Conservation (phyloP, 2,329 filamentous ascomycete species). For the Aspergillus sojae region DNA sequence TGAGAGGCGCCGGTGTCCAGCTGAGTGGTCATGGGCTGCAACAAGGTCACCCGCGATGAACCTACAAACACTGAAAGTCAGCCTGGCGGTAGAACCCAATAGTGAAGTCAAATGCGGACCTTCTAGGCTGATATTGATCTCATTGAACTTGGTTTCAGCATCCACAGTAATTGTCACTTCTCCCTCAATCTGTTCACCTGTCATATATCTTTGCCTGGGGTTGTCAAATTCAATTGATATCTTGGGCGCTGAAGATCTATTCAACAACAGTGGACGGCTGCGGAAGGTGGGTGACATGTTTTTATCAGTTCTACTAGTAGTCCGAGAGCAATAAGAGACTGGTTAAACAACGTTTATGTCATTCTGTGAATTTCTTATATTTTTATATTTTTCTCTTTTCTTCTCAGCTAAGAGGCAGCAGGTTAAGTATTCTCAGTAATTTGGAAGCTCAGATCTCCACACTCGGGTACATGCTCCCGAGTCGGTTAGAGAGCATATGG, state of each 20-base stretch:
- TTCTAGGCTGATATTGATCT: background rate
- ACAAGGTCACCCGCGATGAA: background rate
- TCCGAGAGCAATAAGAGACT: no score
- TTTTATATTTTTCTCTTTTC: background rate
- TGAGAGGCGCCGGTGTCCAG: background rate
- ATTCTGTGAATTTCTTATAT: no score
- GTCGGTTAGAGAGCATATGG: no score
- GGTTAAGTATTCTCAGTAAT: background rate
- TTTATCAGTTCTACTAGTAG: no score
- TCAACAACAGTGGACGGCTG: no score
- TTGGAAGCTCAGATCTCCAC: background rate
- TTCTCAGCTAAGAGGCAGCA: background rate
- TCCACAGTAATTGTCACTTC: background rate
- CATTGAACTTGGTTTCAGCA: background rate
- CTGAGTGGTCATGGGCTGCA: background rate
- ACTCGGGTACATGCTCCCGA: background rate
- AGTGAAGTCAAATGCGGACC: background rate
- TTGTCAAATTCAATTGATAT: background rate
- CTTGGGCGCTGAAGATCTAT: background rate
- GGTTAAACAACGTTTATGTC: background rate
- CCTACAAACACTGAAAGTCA: background rate
- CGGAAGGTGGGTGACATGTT: background rate
- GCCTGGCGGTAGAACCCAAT: no score
- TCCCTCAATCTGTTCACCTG: background rate
- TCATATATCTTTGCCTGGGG: background rate